phyloP scores from a whole-genome alignment of 805 yeast species.

The Teunomyces kruisii region DNA sequence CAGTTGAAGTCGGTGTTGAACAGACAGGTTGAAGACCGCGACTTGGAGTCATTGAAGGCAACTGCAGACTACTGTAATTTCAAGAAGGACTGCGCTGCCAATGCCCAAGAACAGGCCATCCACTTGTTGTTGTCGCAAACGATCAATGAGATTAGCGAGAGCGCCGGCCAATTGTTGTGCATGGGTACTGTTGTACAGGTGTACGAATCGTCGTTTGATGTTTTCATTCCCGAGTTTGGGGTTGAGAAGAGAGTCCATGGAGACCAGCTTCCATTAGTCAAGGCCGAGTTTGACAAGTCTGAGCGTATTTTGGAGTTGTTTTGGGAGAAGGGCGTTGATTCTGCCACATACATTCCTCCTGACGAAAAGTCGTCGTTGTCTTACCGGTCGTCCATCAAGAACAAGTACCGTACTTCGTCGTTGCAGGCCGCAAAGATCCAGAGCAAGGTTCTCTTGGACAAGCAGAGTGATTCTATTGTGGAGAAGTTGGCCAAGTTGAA shows the following conservation, averaged over 20 bases:
- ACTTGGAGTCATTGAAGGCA: constrained; percentile 69
- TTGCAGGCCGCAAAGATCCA: constrained; percentile 68
- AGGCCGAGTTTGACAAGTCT: constrained; percentile 84
- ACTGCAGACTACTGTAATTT: constrained; percentile 92
- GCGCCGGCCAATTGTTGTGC: constrained; percentile 78
- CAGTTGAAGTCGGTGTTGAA: constrained; percentile 72
- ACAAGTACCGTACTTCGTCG: constrained; percentile 71
- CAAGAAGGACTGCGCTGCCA: constrained; percentile 89
- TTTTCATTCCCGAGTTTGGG: constrained; percentile 88
- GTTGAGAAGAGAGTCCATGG: constrained; percentile 96
- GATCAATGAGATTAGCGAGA: constrained; percentile 67
- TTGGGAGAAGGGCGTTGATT: constrained; percentile 92
- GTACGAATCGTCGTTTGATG: constrained; percentile 94
- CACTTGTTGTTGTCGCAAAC: constrained; percentile 84
- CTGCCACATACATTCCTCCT: constrained; percentile 88
- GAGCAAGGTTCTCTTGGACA: constrained; percentile 31
- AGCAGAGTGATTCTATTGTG: constrained; percentile 33
- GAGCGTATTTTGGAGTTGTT: constrained; percentile 71
- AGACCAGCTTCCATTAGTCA: constrained; percentile 87
- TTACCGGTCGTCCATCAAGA: constrained; percentile 74
- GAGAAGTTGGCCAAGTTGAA: constrained; percentile 51
- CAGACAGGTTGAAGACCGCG: constrained; percentile 38
- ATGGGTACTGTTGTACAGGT: constrained; percentile 90
- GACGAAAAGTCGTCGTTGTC: constrained; percentile 80
- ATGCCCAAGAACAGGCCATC: constrained; percentile 92